Evolutionary conservation across 179 eudicot genomes (phyloP).

Genomic region (Silene vulgaris): DNA sequence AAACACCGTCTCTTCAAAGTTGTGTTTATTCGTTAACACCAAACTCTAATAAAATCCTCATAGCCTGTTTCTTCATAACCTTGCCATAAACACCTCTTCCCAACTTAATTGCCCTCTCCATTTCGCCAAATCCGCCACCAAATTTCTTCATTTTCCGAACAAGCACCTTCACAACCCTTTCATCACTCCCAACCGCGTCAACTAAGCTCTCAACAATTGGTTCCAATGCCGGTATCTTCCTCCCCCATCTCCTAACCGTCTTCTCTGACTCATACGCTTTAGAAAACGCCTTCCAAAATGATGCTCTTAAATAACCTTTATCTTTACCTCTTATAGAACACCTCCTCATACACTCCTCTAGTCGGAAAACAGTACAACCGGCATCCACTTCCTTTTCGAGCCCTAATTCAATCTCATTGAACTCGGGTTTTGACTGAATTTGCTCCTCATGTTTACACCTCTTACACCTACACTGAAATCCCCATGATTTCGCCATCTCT

Average conservation of each 20-base stretch:
- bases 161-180: slow-evolving; percentile 52
- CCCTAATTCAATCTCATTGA: slow-evolving; percentile 52
- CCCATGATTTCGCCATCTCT: slow-evolving; percentile 66
- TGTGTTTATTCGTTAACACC: slow-evolving; percentile 26
- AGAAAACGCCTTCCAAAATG: slow-evolving; percentile 63
- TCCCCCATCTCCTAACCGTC: slow-evolving; percentile 62
- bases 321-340: slow-evolving; percentile 60
- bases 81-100: slow-evolving; percentile 96
- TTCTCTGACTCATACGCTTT: slow-evolving; percentile 55
- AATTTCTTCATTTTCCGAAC: slow-evolving; percentile 52
- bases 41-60: slow-evolving; percentile 55
- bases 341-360: slow-evolving; percentile 72
- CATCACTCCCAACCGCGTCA: slow-evolving; percentile 78
- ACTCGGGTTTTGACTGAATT: slow-evolving; percentile 43
- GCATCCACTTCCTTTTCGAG: slow-evolving; percentile 53
- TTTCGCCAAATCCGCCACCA: slow-evolving; percentile 46
- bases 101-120: slow-evolving; percentile 69
- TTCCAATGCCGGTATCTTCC: slow-evolving; percentile 56
- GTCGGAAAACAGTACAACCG: slow-evolving; percentile 47
- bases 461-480: slow-evolving; percentile 58
- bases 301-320: slow-evolving; percentile 71
- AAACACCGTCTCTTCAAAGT: no score
- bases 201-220: slow-evolving; percentile 52
- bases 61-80: slow-evolving; percentile 67
- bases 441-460: slow-evolving; percentile 66